phyloP scores from a whole-genome alignment of 345 rosid genomes.

The Arabis hirsuta region DNA sequence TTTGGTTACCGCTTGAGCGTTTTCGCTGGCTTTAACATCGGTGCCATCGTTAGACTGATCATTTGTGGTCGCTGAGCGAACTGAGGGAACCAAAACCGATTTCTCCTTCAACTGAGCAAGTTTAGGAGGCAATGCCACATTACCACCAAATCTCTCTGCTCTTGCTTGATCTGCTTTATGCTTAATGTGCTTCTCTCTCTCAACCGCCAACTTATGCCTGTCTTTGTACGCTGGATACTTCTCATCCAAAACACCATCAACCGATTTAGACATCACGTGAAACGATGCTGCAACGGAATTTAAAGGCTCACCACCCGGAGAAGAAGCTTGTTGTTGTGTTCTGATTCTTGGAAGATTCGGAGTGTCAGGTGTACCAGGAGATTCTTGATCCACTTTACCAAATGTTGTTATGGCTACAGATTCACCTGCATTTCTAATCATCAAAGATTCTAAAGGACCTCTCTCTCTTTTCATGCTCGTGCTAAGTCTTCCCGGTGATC shows the following conservation, averaged over 20 bases:
- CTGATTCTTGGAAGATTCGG: constrained; percentile 58
- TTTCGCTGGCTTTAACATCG: constrained; percentile 57
- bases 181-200: constrained; percentile 87
- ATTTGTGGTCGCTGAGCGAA: constrained; percentile 44
- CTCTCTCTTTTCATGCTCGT: constrained; percentile 56
- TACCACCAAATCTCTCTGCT: constrained; percentile 67
- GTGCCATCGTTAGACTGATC: constrained; percentile 51
- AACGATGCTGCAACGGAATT: constrained; percentile 76
- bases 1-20: constrained; percentile 59
- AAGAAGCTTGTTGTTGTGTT: constrained; percentile 58
- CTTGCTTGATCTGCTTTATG: constrained; percentile 84
- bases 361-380: constrained; percentile 62
- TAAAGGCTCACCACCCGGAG: constrained; percentile 62
- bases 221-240: constrained; percentile 94
- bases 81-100: constrained; percentile 28
- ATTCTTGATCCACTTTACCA: constrained; percentile 71
- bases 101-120: constrained; percentile 85
- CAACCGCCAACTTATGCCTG: constrained; percentile 86
- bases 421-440: constrained; percentile 89
- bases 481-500: constrained; percentile 80
- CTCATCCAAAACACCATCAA: constrained; percentile 72
- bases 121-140: constrained; percentile 62
- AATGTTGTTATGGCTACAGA: constrained; percentile 80
- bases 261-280: constrained; percentile 90
- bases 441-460: constrained; percentile 90